Percentiles rank a stretch among this genome's conserved stretches.
These are phyloP conservation scores for Alternaria arbusti DNA, from an alignment of 2,329 filamentous ascomycete genomes.

Conservation along the genomic window DNA sequence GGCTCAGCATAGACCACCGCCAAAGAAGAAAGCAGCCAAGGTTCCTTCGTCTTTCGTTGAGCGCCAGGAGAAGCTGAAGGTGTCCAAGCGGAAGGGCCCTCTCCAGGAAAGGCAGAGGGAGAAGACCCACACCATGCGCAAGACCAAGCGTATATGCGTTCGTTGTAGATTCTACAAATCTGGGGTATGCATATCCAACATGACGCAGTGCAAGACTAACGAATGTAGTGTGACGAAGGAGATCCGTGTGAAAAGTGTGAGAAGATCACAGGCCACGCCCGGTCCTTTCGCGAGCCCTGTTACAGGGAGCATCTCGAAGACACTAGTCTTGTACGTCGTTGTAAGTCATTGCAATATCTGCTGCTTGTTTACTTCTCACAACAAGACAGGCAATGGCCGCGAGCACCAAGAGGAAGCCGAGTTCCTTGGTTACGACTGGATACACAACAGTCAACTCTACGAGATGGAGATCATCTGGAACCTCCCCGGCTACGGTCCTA, in stretches of 20 bases:
- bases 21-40: slow-evolving; percentile 37
- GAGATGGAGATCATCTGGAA: slow-evolving; percentile 46
- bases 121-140: slow-evolving; percentile 46
- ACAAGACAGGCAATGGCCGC: slow-evolving; percentile 41
- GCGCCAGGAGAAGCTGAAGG: slow-evolving; percentile 42
- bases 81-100: slow-evolving; percentile 40
- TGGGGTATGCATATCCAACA: slow-evolving; percentile 25
- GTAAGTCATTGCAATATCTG: slow-evolving; percentile 18
- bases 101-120: slow-evolving; percentile 35
- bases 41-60: slow-evolving; percentile 44
- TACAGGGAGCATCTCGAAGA: slow-evolving; percentile 43
- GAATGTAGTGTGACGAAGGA: slow-evolving; percentile 39
- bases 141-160: slow-evolving; percentile 39
- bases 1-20: slow-evolving; percentile 16
- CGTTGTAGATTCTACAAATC: slow-evolving; percentile 47
- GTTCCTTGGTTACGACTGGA: slow-evolving; percentile 40
- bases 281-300: slow-evolving; percentile 42
- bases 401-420: slow-evolving; percentile 44
- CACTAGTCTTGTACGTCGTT: slow-evolving; percentile 40
- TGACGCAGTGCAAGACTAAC: slow-evolving; percentile 2
- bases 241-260: slow-evolving; percentile 41
- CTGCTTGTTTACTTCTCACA: slow-evolving; percentile 10
- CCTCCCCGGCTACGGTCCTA: slow-evolving; percentile 41
- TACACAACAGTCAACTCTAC: slow-evolving; percentile 29
- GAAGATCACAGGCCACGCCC: slow-evolving; percentile 38